phyloP scores from a whole-genome alignment of 371 early-diverging fungal genomes.

The Rhizopus sp. region DNA sequence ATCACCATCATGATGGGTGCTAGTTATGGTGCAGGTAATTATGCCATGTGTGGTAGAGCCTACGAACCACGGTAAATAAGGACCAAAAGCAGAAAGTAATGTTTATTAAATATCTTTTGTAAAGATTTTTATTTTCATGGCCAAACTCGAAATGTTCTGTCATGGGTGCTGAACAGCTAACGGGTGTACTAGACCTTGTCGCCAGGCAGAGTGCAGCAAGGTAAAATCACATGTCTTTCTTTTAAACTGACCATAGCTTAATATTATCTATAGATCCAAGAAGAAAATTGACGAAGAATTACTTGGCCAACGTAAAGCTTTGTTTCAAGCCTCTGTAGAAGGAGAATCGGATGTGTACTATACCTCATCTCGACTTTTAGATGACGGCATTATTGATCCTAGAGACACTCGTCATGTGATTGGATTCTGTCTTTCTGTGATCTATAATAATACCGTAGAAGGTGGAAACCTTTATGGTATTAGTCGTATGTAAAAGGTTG shows the following conservation, averaged over 20 bases:
- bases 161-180: constrained; percentile 78
- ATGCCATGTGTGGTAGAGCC: constrained; percentile 78
- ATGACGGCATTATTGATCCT: constrained; percentile 74
- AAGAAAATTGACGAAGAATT: constrained; percentile 63
- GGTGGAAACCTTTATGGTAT: constrained; percentile 73
- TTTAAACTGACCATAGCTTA: neutral
- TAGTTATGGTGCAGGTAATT: constrained; percentile 82
- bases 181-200: constrained; percentile 73
- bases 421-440: constrained; percentile 63
- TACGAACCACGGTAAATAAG: constrained; percentile 62
- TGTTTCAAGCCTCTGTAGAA: constrained; percentile 70
- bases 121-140: constrained; percentile 74
- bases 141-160: constrained; percentile 78
- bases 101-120: neutral
- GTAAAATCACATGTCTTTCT: constrained; percentile 26
- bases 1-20: constrained; percentile 80
- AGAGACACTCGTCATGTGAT: constrained; percentile 65
- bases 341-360: constrained; percentile 73
- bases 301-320: constrained; percentile 51
- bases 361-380: constrained; percentile 68
- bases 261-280: constrained; percentile 36
- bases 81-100: neutral
- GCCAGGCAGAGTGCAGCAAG: constrained; percentile 69
- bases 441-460: constrained; percentile 60
- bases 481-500: constrained; percentile 61